Evolutionary conservation across 768 basidiomycete species (phyloP).

Genomic region (Mycena galericulata): DNA sequence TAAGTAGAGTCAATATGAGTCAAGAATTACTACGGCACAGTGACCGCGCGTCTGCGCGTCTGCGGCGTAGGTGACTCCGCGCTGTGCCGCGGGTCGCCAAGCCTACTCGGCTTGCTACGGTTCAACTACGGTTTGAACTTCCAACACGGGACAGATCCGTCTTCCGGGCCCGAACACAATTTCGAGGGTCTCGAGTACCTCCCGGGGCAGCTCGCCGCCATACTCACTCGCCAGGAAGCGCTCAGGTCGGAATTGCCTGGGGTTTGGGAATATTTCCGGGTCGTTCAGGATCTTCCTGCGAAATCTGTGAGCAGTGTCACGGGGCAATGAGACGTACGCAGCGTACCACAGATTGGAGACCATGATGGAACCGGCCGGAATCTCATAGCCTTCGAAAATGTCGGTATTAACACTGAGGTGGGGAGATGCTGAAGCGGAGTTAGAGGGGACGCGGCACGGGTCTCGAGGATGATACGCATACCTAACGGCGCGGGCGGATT

Average conservation of each 20-base stretch:
- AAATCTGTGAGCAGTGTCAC: neutral
- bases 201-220: neutral
- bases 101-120: too few relatives aligned
- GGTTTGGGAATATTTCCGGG: constrained; percentile 45
- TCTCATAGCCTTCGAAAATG: constrained; percentile 46
- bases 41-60: too few relatives aligned
- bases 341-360: constrained; percentile 44
- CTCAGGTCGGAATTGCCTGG: constrained; percentile 46
- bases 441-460: neutral
- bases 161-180: constrained; percentile 36
- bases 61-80: too few relatives aligned
- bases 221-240: constrained; percentile 37
- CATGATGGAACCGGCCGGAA: constrained; percentile 46
- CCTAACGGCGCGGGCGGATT: constrained; percentile 33
- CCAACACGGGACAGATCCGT: constrained; percentile 19
- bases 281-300: constrained; percentile 51
- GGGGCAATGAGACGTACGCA: neutral
- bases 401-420: constrained; percentile 43
- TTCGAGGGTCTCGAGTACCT: constrained; percentile 19
- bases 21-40: too few relatives aligned
- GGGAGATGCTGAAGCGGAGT: constrained; percentile 33
- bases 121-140: too few relatives aligned
- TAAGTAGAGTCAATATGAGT: too few relatives aligned
- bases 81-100: too few relatives aligned
- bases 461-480: constrained; percentile 6